phyloP scores from a whole-genome alignment of 1,139 yeast genomes.

The Debaryomyces sp. region DNA sequence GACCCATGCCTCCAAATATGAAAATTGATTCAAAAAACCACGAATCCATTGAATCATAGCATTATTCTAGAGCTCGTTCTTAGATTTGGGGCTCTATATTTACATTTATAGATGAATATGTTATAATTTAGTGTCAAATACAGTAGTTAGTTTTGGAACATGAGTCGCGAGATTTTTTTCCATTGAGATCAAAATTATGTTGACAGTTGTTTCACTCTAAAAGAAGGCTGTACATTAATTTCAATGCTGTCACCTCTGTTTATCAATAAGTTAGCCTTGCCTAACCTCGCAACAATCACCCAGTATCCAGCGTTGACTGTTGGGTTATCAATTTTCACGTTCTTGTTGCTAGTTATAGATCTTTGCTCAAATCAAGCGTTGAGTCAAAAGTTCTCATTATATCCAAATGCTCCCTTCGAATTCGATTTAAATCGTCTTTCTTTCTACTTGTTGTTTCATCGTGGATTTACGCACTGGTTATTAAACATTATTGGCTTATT shows the following conservation, averaged over 20 bases:
- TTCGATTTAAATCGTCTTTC: constrained; percentile 67
- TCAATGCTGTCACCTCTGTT: constrained; percentile 15
- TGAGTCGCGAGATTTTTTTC: not conserved
- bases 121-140: not conserved
- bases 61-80: not conserved
- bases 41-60: not conserved
- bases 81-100: not conserved
- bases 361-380: constrained; percentile 19
- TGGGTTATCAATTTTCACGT: constrained; percentile 62
- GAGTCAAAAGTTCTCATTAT: constrained; percentile 36
- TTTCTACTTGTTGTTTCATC: constrained; percentile 75
- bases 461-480: constrained; percentile 60
- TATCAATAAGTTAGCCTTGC: constrained; percentile 7
- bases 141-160: not conserved
- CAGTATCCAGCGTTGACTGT: constrained; percentile 65
- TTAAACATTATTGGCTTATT: constrained; percentile 62
- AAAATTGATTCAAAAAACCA: not conserved
- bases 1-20: not conserved
- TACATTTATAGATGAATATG: not conserved
- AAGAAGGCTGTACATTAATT: not conserved
- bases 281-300: constrained; percentile 14
- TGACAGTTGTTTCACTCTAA: not conserved
- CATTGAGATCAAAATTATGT: not conserved
- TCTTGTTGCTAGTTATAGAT: constrained; percentile 38
- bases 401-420: constrained; percentile 58